phyloP scores from a whole-genome alignment of 1,284 basidiomycete species.

The Leccinum subfulvum region DNA sequence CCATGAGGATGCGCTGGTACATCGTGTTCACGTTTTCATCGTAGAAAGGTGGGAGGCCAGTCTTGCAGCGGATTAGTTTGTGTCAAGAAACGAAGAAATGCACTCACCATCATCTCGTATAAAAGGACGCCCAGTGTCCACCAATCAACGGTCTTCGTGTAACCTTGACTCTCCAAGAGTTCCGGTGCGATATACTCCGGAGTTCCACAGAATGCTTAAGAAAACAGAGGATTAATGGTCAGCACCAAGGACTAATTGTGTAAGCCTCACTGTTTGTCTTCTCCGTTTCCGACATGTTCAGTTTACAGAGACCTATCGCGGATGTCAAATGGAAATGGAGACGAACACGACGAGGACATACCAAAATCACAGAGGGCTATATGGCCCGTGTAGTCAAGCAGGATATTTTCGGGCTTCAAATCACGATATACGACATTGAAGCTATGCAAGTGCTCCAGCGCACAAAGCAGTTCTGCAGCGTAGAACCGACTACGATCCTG shows the following conservation, averaged over 20 bases:
- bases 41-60: constrained; percentile 96
- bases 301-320: constrained; percentile 84
- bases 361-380: constrained; percentile 98
- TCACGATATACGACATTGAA: constrained; percentile 99
- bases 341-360: constrained; percentile 20
- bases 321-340: constrained; percentile 4
- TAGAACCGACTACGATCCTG: constrained; percentile 94
- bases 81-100: not conserved
- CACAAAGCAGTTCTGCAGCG: constrained; percentile 91
- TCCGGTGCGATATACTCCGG: constrained; percentile 98
- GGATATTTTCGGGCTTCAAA: constrained; percentile 96
- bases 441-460: constrained; percentile 93
- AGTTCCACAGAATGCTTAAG: constrained; percentile 94
- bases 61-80: constrained; percentile 43
- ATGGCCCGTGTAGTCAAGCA: constrained; percentile 96
- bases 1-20: constrained; percentile 96
- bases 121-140: constrained; percentile 98
- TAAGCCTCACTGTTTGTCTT: constrained; percentile 86
- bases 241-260: not conserved
- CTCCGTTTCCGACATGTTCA: constrained; percentile 98
- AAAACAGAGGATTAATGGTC: constrained; percentile 8
- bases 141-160: constrained; percentile 99
- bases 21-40: constrained; percentile 98
- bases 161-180: constrained; percentile 92
- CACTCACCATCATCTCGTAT: constrained; percentile 94